A percentile compares a stretch with the other conserved stretches of the same genome.
Evolutionary conservation across 345 rosid species (phyloP).

Genomic region (Salix viminalis): DNA sequence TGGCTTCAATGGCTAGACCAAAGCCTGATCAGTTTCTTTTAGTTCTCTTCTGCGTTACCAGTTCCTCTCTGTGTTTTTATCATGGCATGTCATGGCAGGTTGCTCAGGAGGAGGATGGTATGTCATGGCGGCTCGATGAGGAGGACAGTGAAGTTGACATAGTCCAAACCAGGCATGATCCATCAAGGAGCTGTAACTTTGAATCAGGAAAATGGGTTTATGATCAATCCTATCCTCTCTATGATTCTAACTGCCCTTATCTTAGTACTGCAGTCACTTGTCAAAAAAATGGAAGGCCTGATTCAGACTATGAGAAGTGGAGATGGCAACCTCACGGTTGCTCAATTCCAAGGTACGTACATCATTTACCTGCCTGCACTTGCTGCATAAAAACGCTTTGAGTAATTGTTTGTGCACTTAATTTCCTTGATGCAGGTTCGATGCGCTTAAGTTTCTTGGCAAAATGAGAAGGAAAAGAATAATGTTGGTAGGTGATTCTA

Average conservation of each 20-base stretch:
- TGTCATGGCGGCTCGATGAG: slow-evolving; percentile 32
- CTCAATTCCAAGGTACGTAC: slow-evolving; percentile 80
- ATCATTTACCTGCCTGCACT: not conserved
- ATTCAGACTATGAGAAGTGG: slow-evolving; percentile 86
- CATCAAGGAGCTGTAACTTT: slow-evolving; percentile 47
- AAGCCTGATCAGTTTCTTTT: slow-evolving; percentile 9
- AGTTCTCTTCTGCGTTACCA: slow-evolving; percentile 1
- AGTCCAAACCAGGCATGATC: slow-evolving; percentile 35
- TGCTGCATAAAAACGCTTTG: not conserved
- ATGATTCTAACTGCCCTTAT: slow-evolving; percentile 78
- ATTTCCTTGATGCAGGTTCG: slow-evolving; percentile 44
- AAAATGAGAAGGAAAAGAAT: slow-evolving; percentile 79
- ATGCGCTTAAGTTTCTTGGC: slow-evolving; percentile 76
- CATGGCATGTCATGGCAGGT: slow-evolving; percentile 35
- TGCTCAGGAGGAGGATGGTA: slow-evolving; percentile 10
- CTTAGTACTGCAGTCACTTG: slow-evolving; percentile 72
- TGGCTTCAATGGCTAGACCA: slow-evolving; percentile 27
- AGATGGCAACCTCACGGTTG: slow-evolving; percentile 78
- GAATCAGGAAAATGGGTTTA: slow-evolving; percentile 72
- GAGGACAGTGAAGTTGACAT: slow-evolving; percentile 39
- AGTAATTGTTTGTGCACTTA: not conserved
- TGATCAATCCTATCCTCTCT: slow-evolving; percentile 75
- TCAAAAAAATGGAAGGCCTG: slow-evolving; percentile 87
- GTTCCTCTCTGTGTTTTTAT: slow-evolving; percentile 7
- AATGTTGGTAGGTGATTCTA: slow-evolving; percentile 92